A percentile compares a stretch with the other conserved stretches of the same genome.
Evolutionary conservation across 768 basidiomycete genomes (phyloP).

Genomic region (Panaeolus papilionaceus): DNA sequence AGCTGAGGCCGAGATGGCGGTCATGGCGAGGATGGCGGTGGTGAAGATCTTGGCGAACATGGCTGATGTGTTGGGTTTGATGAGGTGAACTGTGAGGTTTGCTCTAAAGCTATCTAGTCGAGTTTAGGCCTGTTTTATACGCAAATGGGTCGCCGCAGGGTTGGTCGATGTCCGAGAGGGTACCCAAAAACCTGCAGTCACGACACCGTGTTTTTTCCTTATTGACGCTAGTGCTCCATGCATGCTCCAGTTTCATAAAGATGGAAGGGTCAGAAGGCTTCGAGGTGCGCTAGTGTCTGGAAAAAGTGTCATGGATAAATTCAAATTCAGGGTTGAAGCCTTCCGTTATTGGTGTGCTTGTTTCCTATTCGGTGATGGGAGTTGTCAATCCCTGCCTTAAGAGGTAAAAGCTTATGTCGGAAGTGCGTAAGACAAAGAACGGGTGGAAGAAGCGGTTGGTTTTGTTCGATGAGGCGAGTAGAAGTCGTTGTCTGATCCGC

Average conservation of each 20-base stretch:
- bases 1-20: constrained; percentile 2
- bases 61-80: neutral
- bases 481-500: too few relatives aligned
- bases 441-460: neutral
- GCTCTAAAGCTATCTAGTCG: neutral
- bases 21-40: constrained; percentile 10
- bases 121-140: neutral
- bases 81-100: constrained; percentile 3
- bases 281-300: neutral
- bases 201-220: neutral
- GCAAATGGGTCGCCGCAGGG: neutral
- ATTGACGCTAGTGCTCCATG: neutral
- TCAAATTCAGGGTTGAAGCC: constrained; percentile 7
- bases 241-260: neutral
- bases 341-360: neutral
- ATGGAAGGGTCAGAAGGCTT: neutral
- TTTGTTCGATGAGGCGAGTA: neutral
- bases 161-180: neutral
- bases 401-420: neutral
- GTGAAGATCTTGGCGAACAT: constrained; percentile 10
- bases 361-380: constrained; percentile 2
- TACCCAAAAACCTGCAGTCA: neutral
- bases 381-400: neutral
- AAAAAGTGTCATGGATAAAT: neutral
- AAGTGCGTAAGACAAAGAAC: neutral